Evolutionary conservation across 805 yeast genomes (phyloP), one percentile per base, ranked within the genome.

Genomic region (Wickerhamiella lipophila): DNA sequence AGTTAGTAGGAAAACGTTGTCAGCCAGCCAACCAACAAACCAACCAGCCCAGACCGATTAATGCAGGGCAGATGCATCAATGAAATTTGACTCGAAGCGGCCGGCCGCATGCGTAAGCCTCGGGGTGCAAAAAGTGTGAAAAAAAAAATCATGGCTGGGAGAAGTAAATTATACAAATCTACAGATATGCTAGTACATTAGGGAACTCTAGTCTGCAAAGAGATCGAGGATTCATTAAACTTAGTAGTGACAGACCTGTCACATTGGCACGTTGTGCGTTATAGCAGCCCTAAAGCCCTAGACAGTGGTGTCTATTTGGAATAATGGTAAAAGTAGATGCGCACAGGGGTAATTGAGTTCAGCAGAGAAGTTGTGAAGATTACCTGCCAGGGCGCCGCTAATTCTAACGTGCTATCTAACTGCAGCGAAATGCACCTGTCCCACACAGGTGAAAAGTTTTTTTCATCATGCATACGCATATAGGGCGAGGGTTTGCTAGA

Each of bases 401-500:
- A 32, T 32, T n/a, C 15, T 32, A 15, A 32, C 38, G 38, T 32
- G 38, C 19, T 15, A 32, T 32, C 38, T 32, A 32, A 32, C 38
- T 32, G 38, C 38, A 32, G 38, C 38, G 15, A 32, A 15, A 32
- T 32, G 38, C 38, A 32, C 38, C 38, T 40, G 43, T 40, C 43
- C 43, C 43, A 40, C 43, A 23, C 32, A n/a, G 25, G 43, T 23
- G 30, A 40, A 40, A 40, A 40, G 30, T 23, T 23, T 40, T 40
- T 40, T 40, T 40, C 43, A 19, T 40, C 43, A 40, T 40, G 43
- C 43, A 40, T 40, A 23, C 25, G 43, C 43, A 40, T 40, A 23
- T 16, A 40, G 43, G 43, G 43, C 19, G 30, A 23, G 43, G 43
- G 43, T 40, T 13, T 22, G 26, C 11, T n/a, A 21, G n/a, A 21